Evolutionary conservation across 257 asterid species (phyloP), one percentile per base, ranked within the genome.

Genomic region (Solanum arcanum): DNA sequence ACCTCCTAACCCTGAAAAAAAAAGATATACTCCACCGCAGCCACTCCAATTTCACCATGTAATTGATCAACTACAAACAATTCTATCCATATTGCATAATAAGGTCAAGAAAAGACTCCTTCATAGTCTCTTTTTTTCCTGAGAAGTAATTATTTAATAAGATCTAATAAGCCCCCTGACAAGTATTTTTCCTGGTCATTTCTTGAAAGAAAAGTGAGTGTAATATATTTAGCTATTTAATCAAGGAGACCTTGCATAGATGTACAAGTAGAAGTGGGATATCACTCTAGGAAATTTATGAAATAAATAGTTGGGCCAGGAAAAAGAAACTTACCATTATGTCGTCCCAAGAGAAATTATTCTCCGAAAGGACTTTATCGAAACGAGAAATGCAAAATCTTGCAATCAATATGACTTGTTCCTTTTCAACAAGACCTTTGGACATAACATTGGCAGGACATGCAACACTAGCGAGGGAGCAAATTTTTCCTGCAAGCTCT

Each of bases 341-440:
- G 85, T 97, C 96, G 74, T 91, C 92, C 99, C 99, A 97, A 59
- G 93, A 66, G 88, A 95, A 92, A 78, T 78, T 87, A 72, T 89
- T 90, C 89, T 93, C 96, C 15, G 87, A 86, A 68, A 96, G 97
- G 86, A 91, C 89, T 78, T 88, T 83, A 88, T 97, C 95, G 10
- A 94, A 92, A 68, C 90, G 92, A 89, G 90, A 91, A 88, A 94
- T 91, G 91, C 95, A 94, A 91, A 97, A 95, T 86, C 93, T 91
- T 25, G 96, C 97, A 23, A 92, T 86, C 89, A 89, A 86, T 81
- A 35, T 86, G 62, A 91, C 73, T 86, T 91, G 94, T 69, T 90
- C 93, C 75, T 91, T 92, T 31, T 86, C 60, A n/a, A 49, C 56
- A 86, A 73, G 44, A 85, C 86, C 85, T 84, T 89, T 87, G 83